Percentiles rank a stretch among this genome's conserved stretches.
Evolutionary conservation across 2,329 filamentous ascomycete species (phyloP).

Genomic region (Aspergillus japonicus): DNA sequence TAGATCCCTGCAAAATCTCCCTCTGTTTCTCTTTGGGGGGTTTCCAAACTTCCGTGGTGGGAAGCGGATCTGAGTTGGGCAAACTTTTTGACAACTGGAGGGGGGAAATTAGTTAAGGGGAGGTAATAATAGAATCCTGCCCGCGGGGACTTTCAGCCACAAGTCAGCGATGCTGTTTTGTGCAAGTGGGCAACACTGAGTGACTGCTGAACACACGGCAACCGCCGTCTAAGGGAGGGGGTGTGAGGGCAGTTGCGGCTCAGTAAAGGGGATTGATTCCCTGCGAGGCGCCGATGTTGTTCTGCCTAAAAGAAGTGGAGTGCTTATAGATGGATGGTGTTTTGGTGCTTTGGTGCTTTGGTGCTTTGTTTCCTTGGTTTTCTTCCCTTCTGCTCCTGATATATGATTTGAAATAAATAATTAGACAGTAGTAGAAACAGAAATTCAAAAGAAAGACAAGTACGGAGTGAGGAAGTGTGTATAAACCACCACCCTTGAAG

Average conservation of each 20-base stretch:
- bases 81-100: neutral
- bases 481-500: neutral
- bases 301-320: slow-evolving; percentile 5
- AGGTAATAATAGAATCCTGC: neutral
- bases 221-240: neutral
- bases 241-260: neutral
- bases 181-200: slow-evolving; percentile 1
- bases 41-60: neutral
- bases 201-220: neutral
- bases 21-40: neutral
- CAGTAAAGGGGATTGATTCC: neutral
- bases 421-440: neutral
- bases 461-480: too few species aligned
- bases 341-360: neutral
- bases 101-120: neutral
- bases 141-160: neutral
- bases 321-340: neutral
- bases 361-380: neutral
- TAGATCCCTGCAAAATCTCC: slow-evolving; percentile 5
- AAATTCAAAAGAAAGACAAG: slow-evolving; percentile 2
- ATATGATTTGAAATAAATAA: neutral
- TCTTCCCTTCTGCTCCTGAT: neutral
- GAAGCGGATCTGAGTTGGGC: neutral
- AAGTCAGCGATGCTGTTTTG: too few species aligned
- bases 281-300: neutral